A percentile compares a stretch with the other conserved stretches of the same genome.
Conservation (phyloP, 148 eudicot genomes). For the Pouteria glomerata region DNA sequence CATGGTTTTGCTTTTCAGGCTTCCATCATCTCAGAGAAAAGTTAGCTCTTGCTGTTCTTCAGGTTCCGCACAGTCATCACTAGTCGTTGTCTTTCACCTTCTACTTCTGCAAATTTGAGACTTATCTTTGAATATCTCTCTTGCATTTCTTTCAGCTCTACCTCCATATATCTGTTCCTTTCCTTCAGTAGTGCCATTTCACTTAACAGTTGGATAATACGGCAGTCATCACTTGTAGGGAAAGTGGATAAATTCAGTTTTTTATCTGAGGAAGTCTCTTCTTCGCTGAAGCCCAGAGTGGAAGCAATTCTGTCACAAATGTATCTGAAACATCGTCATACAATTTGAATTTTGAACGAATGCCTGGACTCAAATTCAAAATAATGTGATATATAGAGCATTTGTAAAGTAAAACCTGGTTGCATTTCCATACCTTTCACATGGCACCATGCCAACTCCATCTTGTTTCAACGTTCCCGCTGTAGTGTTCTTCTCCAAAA, state of each 20-base stretch:
- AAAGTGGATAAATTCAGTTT: constrained; percentile 4
- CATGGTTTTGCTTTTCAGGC: background rate
- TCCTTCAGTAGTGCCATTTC: constrained; percentile 59
- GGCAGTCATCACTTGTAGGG: constrained; percentile 17
- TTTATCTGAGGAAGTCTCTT: constrained; percentile 13
- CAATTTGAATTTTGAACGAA: background rate
- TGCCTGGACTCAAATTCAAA: background rate
- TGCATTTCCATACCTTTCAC: constrained; percentile 30
- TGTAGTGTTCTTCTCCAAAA: constrained; percentile 5
- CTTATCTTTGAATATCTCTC: constrained; percentile 90
- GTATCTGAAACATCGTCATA: background rate
- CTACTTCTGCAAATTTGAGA: constrained; percentile 96
- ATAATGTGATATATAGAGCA: background rate
- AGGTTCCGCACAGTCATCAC: constrained; percentile 75
- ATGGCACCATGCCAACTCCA: constrained; percentile 27
- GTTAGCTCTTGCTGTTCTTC: constrained; percentile 60
- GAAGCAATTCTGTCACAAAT: background rate
- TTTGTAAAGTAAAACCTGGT: background rate
- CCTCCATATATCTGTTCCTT: constrained; percentile 64
- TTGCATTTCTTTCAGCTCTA: constrained; percentile 81
- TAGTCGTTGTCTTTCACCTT: constrained; percentile 90
- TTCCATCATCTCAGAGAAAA: background rate
- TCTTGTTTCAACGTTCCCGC: constrained; percentile 16
- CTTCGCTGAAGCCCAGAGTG: constrained; percentile 1
- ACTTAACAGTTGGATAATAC: constrained; percentile 27